These are phyloP conservation scores for Globisporangium canariense DNA, from an alignment of 352 stramenopile species.

Conservation along the genomic window DNA sequence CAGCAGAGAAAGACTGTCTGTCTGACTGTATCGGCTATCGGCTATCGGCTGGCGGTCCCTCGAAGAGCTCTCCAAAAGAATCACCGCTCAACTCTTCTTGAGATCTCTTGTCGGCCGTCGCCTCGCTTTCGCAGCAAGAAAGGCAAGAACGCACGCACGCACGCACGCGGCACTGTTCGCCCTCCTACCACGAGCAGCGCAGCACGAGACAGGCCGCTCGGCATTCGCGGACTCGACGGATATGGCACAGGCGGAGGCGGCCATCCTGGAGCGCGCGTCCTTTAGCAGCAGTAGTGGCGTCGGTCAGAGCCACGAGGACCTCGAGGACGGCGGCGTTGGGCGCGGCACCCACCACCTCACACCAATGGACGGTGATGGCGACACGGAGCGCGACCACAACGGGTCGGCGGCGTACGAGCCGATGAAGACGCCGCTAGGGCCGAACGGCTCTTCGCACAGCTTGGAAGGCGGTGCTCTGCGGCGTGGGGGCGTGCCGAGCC, in stretches of 20 bases:
- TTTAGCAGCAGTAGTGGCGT: slow-evolving; percentile 5
- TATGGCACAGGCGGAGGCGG: background rate
- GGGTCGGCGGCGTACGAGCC: slow-evolving; percentile 5
- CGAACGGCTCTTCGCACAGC: background rate
- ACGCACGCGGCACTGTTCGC: too few species aligned
- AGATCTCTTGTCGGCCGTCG: too few species aligned
- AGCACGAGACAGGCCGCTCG: background rate
- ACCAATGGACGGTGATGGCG: background rate
- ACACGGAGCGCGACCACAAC: background rate
- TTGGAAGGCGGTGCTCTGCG: slow-evolving; percentile 45
- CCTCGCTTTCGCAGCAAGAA: too few species aligned
- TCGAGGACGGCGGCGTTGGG: background rate
- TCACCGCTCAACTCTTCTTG: too few species aligned
- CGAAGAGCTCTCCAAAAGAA: too few species aligned
- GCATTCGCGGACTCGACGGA: background rate
- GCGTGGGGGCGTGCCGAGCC: slow-evolving; percentile 27
- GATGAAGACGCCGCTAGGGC: slow-evolving; percentile 15
- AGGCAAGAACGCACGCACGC: too few species aligned
- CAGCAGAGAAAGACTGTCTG: background rate
- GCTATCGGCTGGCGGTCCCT: too few species aligned
- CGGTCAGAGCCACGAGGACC: slow-evolving; percentile 1
- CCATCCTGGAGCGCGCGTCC: slow-evolving; percentile 8
- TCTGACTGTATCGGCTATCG: background rate
- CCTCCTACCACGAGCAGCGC: background rate
- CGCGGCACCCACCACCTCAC: background rate